A percentile compares a stretch with the other conserved stretches of the same genome.
These are phyloP conservation scores for Spizellomyces punctatus DNA, from an alignment of 192 early-diverging fungal genomes.

Conservation along the genomic window DNA sequence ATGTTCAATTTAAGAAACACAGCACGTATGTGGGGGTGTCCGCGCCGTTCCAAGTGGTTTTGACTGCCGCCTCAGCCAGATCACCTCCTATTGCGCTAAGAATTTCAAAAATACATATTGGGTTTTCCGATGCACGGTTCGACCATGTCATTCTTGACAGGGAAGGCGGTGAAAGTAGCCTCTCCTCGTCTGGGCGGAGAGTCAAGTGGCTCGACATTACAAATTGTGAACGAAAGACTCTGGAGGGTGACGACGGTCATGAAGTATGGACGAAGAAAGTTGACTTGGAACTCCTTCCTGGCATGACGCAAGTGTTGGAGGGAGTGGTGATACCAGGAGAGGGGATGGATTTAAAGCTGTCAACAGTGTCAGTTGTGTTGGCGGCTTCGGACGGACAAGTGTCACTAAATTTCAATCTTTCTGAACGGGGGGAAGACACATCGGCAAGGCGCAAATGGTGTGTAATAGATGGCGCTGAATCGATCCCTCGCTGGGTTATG, in stretches of 20 bases:
- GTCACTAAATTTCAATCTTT: conserved; percentile 36
- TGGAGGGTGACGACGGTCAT: conserved; percentile 13
- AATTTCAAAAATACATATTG: conserved; percentile 52
- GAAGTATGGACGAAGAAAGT: conserved; percentile 42
- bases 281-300: conserved; percentile 53
- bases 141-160: conserved; percentile 57
- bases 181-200: not conserved
- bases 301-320: conserved; percentile 61
- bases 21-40: conserved; percentile 59
- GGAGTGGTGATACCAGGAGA: conserved; percentile 53
- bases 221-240: conserved; percentile 25
- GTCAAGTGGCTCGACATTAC: not conserved
- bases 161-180: not conserved
- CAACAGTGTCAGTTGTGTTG: conserved; percentile 31
- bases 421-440: conserved; percentile 37
- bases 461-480: not conserved
- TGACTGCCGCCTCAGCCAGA: conserved; percentile 37
- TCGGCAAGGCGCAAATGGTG: conserved; percentile 38
- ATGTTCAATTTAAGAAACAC: conserved; percentile 36
- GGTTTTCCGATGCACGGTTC: conserved; percentile 60
- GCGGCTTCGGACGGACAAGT: conserved; percentile 16
- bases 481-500: not conserved
- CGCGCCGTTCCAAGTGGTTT: conserved; percentile 62
- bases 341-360: conserved; percentile 63
- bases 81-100: conserved; percentile 54